Evolutionary conservation across 169 alveolate genomes (phyloP).

Genomic region (Cryptosporidium xiaoi): DNA sequence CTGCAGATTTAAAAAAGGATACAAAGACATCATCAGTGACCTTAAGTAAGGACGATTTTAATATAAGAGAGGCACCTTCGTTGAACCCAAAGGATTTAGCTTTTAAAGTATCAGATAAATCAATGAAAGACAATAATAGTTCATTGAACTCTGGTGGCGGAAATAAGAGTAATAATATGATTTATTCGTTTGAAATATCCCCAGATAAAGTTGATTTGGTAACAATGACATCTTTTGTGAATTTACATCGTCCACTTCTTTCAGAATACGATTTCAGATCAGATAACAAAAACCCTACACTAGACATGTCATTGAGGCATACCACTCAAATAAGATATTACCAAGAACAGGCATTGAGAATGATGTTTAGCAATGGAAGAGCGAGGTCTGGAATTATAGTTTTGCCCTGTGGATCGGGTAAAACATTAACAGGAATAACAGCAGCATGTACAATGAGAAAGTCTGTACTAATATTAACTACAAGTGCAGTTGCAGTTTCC

Average conservation of each 20-base stretch:
- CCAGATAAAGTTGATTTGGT: slow-evolving; percentile 88
- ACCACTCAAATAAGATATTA: slow-evolving; percentile 92
- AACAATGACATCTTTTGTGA: slow-evolving; percentile 88
- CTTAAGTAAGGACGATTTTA: slow-evolving; percentile 21
- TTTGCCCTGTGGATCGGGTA: slow-evolving; percentile 99
- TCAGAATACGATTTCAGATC: slow-evolving; percentile 97
- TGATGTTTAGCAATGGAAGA: slow-evolving; percentile 97
- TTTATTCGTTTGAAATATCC: slow-evolving; percentile 89
- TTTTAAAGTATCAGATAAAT: slow-evolving; percentile 31
- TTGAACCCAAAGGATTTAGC: slow-evolving; percentile 50
- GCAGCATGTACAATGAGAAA: slow-evolving; percentile 97
- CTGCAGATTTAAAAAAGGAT: neutral
- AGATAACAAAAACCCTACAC: slow-evolving; percentile 87
- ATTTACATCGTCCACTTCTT: slow-evolving; percentile 93
- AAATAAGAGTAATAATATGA: slow-evolving; percentile 53
- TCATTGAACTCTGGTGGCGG: neutral
- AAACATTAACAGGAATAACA: slow-evolving; percentile 98
- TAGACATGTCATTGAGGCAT: slow-evolving; percentile 91
- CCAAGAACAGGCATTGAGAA: slow-evolving; percentile 95
- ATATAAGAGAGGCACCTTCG: slow-evolving; percentile 48
- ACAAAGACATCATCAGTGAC: neutral
- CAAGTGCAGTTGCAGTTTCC: slow-evolving; percentile 93
- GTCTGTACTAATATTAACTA: slow-evolving; percentile 90
- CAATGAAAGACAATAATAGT: neutral
- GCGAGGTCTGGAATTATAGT: slow-evolving; percentile 99